phyloP scores from a whole-genome alignment of 2,329 filamentous ascomycete genomes.

The Penicillium nordicum region DNA sequence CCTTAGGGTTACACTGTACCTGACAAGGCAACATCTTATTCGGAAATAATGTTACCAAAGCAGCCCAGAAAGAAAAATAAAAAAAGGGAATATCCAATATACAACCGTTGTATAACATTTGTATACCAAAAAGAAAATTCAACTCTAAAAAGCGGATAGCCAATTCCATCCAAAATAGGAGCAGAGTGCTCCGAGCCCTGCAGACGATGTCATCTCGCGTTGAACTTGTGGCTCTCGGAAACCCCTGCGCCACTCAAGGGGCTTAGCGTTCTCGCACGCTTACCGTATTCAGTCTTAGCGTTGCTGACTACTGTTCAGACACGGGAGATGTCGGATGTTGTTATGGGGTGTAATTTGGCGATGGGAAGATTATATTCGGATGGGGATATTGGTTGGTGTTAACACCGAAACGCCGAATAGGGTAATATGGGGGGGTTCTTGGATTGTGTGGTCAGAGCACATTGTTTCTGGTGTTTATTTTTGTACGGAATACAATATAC shows the following conservation, averaged over 20 bases:
- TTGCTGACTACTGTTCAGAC: constrained; percentile 20
- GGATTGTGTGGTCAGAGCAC: not conserved
- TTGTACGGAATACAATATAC: not conserved
- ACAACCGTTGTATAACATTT: not conserved
- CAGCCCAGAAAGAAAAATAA: not conserved
- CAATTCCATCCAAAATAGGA: constrained; percentile 10
- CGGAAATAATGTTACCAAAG: not conserved
- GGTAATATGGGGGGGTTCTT: not conserved
- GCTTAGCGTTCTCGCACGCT: constrained; percentile 10
- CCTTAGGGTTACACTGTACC: constrained; percentile 5
- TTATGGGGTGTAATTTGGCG: not conserved
- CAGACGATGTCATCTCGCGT: constrained; percentile 22
- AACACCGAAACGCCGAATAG: constrained; percentile 23
- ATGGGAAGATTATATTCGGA: not conserved
- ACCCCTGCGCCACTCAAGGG: constrained; percentile 18
- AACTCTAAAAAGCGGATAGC: not conserved
- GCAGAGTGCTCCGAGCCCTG: constrained; percentile 23
- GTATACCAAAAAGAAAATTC: not conserved
- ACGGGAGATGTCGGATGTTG: constrained; percentile 6
- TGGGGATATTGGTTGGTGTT: not conserved
- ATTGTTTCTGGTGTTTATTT: not conserved
- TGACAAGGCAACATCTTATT: not conserved
- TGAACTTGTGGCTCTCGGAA: constrained; percentile 15
- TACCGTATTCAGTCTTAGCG: constrained; percentile 5
- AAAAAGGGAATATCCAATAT: not conserved